Base-by-base conservation (phyloP, 2,329 filamentous ascomycete species). In the Tolypocladium inflatum region DNA sequence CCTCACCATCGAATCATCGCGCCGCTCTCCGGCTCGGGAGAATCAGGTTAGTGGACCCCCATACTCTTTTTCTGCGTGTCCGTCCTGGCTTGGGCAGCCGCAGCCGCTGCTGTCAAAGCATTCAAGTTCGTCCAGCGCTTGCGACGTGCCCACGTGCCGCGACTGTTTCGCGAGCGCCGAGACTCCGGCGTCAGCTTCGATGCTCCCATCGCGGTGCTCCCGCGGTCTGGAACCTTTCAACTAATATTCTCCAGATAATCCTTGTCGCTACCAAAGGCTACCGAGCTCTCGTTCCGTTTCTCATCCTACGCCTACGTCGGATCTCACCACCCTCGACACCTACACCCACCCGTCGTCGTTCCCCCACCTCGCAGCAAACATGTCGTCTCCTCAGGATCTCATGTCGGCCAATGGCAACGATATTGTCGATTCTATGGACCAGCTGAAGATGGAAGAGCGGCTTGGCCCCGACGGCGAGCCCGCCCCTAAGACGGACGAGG, bases 401-500 rank as follows among this genome's bases (percentile, higher is more conserved):
- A 74, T 80, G 57, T 70, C 81, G 63, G 67, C 80, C 68, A 85
- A 82, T 66, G 85, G 85, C 66, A 82, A 82, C 68, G 82, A 85
- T 58, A 73, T 88, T 62, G 69, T 75, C 61, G 84, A 89, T 57
- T 73, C 76, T 60, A 76, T 89, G 72, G 84, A 88, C 65, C 84
- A 85, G 66, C 76, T 90, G 62, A 85, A 86, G 71, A 72, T 90
- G 64, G 80, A 81, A 56, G 87, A 89, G 59, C 80, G 83, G 62
- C 77, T 88, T 57, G 86, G 85, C 54, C 84, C 85, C 55, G 89
- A 94, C 65, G 89, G 89, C 64, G 90, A 93, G 67, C 83, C 84
- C 62, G 83, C 84, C 60, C 93, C 91, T 68, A 94, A 93, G 79
- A 96, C 93, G 59, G 94, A 99, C 67, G 92, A 97, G 73, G 94